These are phyloP conservation scores for Pestalotiopsis sp. DNA, from an alignment of 2,329 filamentous ascomycete species.

Conservation along the genomic window DNA sequence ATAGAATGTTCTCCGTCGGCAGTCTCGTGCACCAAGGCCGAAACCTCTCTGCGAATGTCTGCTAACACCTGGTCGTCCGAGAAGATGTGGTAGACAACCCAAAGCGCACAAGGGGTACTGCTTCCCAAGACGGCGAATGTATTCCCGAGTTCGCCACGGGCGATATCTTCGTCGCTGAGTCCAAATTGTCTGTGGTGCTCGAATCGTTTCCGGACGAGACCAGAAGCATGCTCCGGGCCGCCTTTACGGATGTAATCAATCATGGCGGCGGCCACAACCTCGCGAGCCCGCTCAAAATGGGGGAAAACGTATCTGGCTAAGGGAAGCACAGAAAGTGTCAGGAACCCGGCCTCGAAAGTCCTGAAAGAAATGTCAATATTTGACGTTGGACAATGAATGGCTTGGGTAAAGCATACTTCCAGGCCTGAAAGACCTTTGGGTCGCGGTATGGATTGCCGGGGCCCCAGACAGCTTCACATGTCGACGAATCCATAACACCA, in stretches of 20 bases:
- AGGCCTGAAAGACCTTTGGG: constrained; percentile 22
- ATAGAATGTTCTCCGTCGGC: neutral
- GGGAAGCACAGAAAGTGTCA: constrained; percentile 21
- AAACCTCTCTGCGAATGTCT: constrained; percentile 20
- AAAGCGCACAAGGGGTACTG: constrained; percentile 24
- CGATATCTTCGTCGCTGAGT: constrained; percentile 25
- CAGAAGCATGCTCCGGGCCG: constrained; percentile 25
- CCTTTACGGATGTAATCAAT: constrained; percentile 24
- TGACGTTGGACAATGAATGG: neutral
- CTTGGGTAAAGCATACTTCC: constrained; percentile 16
- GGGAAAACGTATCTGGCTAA: constrained; percentile 15
- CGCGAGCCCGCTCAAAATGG: constrained; percentile 16
- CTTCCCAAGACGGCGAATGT: constrained; percentile 27
- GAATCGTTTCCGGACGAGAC: constrained; percentile 24
- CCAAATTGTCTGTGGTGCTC: constrained; percentile 25
- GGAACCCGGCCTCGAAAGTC: constrained; percentile 21
- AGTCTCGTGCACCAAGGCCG: neutral
- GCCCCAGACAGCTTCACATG: constrained; percentile 28
- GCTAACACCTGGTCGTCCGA: constrained; percentile 22
- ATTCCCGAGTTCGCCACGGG: constrained; percentile 28
- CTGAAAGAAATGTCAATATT: constrained; percentile 6
- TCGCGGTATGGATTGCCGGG: constrained; percentile 29
- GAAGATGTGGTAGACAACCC: constrained; percentile 29
- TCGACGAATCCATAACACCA: constrained; percentile 22
- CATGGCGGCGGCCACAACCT: constrained; percentile 19